phyloP scores from a whole-genome alignment of 2,329 filamentous ascomycete genomes.

The Cercospora beticola region DNA sequence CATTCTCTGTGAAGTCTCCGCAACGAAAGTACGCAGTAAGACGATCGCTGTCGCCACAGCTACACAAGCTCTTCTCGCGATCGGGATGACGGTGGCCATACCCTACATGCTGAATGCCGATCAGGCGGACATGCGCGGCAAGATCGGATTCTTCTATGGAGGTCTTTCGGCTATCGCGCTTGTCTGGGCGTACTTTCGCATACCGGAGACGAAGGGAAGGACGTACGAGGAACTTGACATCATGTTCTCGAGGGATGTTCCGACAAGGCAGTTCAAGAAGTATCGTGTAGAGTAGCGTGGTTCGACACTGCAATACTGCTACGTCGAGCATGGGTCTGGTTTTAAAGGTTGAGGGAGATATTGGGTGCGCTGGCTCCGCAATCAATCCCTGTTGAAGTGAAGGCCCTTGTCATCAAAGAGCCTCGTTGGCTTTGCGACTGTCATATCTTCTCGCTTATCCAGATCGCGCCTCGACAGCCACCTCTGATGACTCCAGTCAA shows the following conservation, averaged over 20 bases:
- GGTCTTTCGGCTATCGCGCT: conserved; percentile 38
- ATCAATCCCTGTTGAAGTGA: too few species aligned
- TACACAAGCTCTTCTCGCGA: conserved; percentile 42
- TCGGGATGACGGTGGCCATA: conserved; percentile 42
- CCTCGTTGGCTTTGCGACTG: too few species aligned
- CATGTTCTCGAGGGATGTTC: conserved; percentile 42
- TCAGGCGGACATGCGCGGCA: conserved; percentile 42
- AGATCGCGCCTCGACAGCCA: conserved; percentile 91
- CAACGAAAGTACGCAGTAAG: conserved; percentile 42
- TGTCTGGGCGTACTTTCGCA: conserved; percentile 41
- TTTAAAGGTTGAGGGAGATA: too few species aligned
- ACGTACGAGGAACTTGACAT: conserved; percentile 47
- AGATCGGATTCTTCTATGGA: conserved; percentile 46
- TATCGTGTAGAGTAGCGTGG: conserved; percentile 29
- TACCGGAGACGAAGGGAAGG: conserved; percentile 44
- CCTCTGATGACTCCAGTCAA: conserved; percentile 82
- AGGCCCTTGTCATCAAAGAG: too few species aligned
- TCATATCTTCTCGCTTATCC: conserved; percentile 77
- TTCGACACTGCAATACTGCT: neutral
- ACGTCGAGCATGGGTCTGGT: too few species aligned
- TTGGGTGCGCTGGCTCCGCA: too few species aligned
- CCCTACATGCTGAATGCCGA: conserved; percentile 45
- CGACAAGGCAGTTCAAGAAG: conserved; percentile 38
- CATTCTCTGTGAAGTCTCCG: conserved; percentile 41
- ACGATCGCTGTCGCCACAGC: conserved; percentile 43